Percentiles rank a stretch among this genome's conserved stretches.
These are phyloP conservation scores for Rhizophagus sp. DNA, from an alignment of 192 early-diverging fungal species.

Conservation along the genomic window DNA sequence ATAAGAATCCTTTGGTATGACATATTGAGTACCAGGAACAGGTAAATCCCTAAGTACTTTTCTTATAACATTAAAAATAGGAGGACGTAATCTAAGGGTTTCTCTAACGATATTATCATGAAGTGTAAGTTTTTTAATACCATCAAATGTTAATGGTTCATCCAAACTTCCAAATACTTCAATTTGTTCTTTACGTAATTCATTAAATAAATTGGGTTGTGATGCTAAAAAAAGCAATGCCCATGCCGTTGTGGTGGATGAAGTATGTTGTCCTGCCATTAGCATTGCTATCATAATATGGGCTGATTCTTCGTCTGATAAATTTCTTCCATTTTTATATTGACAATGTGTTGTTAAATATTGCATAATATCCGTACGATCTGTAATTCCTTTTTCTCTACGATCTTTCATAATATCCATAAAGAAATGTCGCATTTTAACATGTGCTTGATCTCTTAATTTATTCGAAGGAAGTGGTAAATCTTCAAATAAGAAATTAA, in stretches of 20 bases:
- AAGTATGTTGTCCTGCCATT: constrained; percentile 98
- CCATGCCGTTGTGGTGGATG: constrained; percentile 91
- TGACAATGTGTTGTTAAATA: constrained; percentile 72
- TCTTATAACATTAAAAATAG: constrained; percentile 92
- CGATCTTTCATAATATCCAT: constrained; percentile 79
- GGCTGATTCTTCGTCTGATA: constrained; percentile 84
- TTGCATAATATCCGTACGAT: constrained; percentile 78
- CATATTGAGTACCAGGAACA: constrained; percentile 73
- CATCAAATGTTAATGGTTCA: constrained; percentile 66
- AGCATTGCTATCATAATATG: constrained; percentile 97
- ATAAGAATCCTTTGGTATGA: constrained; percentile 90
- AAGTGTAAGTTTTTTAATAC: constrained; percentile 69
- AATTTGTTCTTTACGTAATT: constrained; percentile 75
- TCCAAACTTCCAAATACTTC: constrained; percentile 55
- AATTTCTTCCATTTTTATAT: constrained; percentile 85
- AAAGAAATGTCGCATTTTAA: constrained; percentile 80
- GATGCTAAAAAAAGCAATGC: constrained; percentile 83
- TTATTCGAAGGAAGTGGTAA: constrained; percentile 88
- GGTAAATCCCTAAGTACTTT: constrained; percentile 77
- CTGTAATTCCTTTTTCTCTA: constrained; percentile 44
- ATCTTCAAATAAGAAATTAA: constrained; percentile 93
- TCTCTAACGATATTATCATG: constrained; percentile 89
- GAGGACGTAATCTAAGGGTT: constrained; percentile 89
- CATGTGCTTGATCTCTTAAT: constrained; percentile 82
- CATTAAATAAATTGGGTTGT: constrained; percentile 67